Percentiles rank a stretch among this genome's conserved stretches.
These are phyloP conservation scores for Taiwanofungus camphoratus DNA, from an alignment of 1,284 basidiomycete species.

Conservation along the genomic window DNA sequence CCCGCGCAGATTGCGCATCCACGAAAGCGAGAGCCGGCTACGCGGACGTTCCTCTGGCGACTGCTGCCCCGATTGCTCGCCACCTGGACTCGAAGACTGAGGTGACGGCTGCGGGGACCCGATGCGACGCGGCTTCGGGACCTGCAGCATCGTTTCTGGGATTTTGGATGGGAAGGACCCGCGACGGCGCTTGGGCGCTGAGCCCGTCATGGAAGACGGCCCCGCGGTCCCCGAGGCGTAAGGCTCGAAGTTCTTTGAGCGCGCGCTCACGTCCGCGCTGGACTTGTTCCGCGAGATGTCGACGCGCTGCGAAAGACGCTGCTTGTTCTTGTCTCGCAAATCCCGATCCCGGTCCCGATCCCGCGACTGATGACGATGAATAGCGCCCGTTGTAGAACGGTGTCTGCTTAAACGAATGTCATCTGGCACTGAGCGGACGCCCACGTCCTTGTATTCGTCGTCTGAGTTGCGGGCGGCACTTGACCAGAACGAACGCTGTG, in stretches of 20 bases:
- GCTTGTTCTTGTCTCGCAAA: conserved; percentile 21
- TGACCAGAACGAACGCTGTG: conserved; percentile 33
- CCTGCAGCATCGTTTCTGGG: conserved; percentile 17
- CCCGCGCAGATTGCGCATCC: conserved; percentile 15
- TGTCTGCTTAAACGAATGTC: conserved; percentile 14
- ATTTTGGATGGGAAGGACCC: conserved; percentile 15
- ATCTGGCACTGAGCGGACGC: conserved; percentile 26
- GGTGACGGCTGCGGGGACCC: conserved; percentile 21
- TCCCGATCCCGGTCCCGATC: conserved; percentile 3
- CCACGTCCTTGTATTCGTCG: conserved; percentile 25
- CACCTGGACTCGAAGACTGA: conserved; percentile 13
- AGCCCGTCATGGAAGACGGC: conserved; percentile 2
- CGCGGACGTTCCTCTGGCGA: conserved; percentile 23
- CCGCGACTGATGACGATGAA: conserved; percentile 6
- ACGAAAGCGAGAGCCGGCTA: conserved; percentile 18
- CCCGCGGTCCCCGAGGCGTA: conserved; percentile 14
- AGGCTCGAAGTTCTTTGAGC: conserved; percentile 12
- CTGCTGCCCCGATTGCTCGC: conserved; percentile 13
- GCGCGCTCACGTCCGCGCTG: conserved; percentile 18
- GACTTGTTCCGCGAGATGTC: conserved; percentile 21
- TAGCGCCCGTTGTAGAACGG: conserved; percentile 13
- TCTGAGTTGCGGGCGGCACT: conserved; percentile 18
- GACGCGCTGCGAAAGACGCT: conserved; percentile 11
- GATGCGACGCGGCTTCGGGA: conserved; percentile 14
- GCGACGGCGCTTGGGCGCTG: conserved; percentile 9